Conservation (phyloP, 2,329 filamentous ascomycete species). For the Venturia asperata region DNA sequence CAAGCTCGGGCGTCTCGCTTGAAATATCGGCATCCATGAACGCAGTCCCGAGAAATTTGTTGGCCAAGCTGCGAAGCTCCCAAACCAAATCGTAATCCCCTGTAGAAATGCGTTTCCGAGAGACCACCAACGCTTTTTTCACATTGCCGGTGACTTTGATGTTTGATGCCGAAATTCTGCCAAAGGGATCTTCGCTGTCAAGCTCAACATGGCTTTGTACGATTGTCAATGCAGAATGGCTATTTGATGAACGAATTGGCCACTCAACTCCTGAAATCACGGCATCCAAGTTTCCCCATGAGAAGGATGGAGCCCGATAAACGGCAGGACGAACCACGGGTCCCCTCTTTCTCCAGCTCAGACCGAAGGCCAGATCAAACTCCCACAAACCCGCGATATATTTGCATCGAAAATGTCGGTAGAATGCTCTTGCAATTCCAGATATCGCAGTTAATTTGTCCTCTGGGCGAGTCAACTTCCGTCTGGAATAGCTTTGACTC, state of each 20-base stretch:
- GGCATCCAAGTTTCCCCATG: conserved; percentile 18
- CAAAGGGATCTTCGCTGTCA: conserved; percentile 15
- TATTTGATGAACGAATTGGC: conserved; percentile 11
- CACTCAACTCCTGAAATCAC: conserved; percentile 16
- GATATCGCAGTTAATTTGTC: conserved; percentile 20
- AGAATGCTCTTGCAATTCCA: conserved; percentile 19
- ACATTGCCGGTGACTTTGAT: conserved; percentile 14
- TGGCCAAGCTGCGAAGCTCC: conserved; percentile 14
- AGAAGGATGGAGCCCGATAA: conserved; percentile 18
- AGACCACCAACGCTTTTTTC: conserved; percentile 8
- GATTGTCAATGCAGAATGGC: conserved; percentile 6
- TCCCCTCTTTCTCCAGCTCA: conserved; percentile 17
- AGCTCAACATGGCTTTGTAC: conserved; percentile 15
- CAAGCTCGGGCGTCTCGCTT: background rate
- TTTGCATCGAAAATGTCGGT: conserved; percentile 16
- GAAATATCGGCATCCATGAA: conserved; percentile 19
- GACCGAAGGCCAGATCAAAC: conserved; percentile 13
- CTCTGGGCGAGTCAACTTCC: conserved; percentile 17
- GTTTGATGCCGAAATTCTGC: conserved; percentile 13
- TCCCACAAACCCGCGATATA: conserved; percentile 20
- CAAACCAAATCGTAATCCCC: conserved; percentile 16
- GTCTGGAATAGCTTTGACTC: conserved; percentile 19
- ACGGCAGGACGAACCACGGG: conserved; percentile 6
- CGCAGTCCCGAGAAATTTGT: conserved; percentile 18
- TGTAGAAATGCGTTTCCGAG: conserved; percentile 15